phyloP scores from a whole-genome alignment of 441 rosid genomes.

The Erysimum cheiri region DNA sequence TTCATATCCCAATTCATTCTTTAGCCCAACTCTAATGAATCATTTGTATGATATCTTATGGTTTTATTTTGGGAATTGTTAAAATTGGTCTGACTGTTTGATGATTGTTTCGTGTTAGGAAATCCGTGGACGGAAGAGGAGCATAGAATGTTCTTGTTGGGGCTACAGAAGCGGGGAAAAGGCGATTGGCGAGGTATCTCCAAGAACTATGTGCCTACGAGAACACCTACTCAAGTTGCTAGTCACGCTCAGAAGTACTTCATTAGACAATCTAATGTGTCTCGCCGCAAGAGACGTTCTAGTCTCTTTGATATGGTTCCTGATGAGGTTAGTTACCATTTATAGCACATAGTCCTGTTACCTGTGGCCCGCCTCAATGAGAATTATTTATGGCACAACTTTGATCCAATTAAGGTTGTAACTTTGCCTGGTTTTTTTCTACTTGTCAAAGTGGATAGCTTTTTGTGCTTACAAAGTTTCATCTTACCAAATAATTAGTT shows the following conservation, averaged over 20 bases:
- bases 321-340: constrained; percentile 57
- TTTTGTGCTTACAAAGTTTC: not conserved
- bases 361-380: not conserved
- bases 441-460: not conserved
- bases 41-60: too few relatives aligned
- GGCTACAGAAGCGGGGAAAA: constrained; percentile 69
- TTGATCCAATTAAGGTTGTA: too few relatives aligned
- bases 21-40: not conserved
- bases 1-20: not conserved
- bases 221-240: constrained; percentile 78
- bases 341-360: not conserved
- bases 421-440: too few relatives aligned
- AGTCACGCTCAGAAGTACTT: constrained; percentile 79
- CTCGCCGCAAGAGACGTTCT: constrained; percentile 73
- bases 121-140: constrained; percentile 78
- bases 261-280: constrained; percentile 62
- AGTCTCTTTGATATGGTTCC: constrained; percentile 72
- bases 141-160: constrained; percentile 74
- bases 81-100: not conserved
- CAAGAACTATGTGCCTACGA: constrained; percentile 59
- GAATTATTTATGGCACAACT: not conserved
- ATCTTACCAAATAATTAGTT: not conserved
- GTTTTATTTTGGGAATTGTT: too few relatives aligned
- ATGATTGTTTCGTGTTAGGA: constrained; percentile 42
- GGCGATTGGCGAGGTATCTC: constrained; percentile 86